Percentiles rank a stretch among this genome's conserved stretches.
These are phyloP conservation scores for Talaromyces amestolkiae DNA, from an alignment of 2,329 filamentous ascomycete species.

Conservation along the genomic window DNA sequence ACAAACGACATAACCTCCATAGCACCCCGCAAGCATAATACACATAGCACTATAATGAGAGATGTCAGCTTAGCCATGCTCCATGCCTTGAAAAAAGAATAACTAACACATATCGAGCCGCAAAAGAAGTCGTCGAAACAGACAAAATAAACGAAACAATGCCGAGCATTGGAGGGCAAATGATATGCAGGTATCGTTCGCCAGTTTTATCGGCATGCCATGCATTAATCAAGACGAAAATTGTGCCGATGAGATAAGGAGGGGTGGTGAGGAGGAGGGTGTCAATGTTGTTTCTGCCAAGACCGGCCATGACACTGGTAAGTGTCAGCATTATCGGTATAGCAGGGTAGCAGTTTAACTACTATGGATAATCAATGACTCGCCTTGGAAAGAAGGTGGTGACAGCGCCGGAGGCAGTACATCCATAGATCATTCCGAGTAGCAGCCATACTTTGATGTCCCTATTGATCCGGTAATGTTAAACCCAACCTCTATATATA, in stretches of 20 bases:
- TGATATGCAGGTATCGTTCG: not conserved
- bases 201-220: not conserved
- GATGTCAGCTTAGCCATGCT: not conserved
- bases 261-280: not conserved
- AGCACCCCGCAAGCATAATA: not conserved
- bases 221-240: not conserved
- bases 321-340: not conserved
- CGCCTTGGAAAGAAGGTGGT: not conserved
- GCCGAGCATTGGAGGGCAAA: not conserved
- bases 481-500: not conserved
- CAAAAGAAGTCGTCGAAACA: not conserved
- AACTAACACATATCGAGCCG: not conserved
- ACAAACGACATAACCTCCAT: not conserved
- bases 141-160: not conserved
- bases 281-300: not conserved
- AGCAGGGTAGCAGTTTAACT: not conserved
- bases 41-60: not conserved
- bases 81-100: not conserved
- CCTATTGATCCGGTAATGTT: not conserved
- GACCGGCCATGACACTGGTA: not conserved
- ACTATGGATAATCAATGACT: not conserved
- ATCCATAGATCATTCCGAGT: not conserved
- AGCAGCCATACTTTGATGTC: not conserved
- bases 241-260: not conserved
- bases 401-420: not conserved